Conservation (phyloP, 805 yeast genomes). For the Nakazawaea ambrosiae region DNA sequence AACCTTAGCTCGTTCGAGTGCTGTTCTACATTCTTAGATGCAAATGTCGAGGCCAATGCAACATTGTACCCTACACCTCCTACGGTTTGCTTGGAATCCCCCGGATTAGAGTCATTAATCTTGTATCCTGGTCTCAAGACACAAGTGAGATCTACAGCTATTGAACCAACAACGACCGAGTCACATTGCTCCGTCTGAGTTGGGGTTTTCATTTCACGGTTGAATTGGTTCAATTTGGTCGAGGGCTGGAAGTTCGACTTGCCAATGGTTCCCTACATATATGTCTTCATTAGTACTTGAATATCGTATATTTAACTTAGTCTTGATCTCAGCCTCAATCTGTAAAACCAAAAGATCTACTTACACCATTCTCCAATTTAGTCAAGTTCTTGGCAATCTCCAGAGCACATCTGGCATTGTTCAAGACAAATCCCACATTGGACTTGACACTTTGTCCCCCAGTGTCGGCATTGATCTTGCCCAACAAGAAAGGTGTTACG, state of each 20-base stretch:
- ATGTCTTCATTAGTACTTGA: too few species aligned
- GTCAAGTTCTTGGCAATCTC: slow-evolving; percentile 53
- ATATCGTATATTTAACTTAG: too few species aligned
- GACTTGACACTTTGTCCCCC: slow-evolving; percentile 63
- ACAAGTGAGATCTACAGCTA: slow-evolving; percentile 70
- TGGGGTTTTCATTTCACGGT: not conserved
- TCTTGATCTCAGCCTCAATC: too few species aligned
- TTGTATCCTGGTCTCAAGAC: slow-evolving; percentile 27
- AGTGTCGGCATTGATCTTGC: slow-evolving; percentile 59
- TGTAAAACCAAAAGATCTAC: too few species aligned
- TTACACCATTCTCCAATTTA: slow-evolving; percentile 21
- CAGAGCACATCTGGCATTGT: slow-evolving; percentile 67
- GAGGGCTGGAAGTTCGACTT: not conserved
- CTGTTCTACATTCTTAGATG: slow-evolving; percentile 15
- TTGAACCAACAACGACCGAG: slow-evolving; percentile 58
- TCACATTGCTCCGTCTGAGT: slow-evolving; percentile 1
- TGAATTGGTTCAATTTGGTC: not conserved
- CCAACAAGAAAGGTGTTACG: slow-evolving; percentile 71
- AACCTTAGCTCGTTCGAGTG: slow-evolving; percentile 27
- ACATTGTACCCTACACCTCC: slow-evolving; percentile 89
- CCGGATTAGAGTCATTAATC: slow-evolving; percentile 69
- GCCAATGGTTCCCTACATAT: too few species aligned
- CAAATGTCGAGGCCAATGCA: slow-evolving; percentile 50
- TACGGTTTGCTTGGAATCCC: slow-evolving; percentile 43
- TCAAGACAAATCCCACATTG: slow-evolving; percentile 68